Conservation (phyloP, 2,329 filamentous ascomycete species). For the Nectriaceae sp. region DNA sequence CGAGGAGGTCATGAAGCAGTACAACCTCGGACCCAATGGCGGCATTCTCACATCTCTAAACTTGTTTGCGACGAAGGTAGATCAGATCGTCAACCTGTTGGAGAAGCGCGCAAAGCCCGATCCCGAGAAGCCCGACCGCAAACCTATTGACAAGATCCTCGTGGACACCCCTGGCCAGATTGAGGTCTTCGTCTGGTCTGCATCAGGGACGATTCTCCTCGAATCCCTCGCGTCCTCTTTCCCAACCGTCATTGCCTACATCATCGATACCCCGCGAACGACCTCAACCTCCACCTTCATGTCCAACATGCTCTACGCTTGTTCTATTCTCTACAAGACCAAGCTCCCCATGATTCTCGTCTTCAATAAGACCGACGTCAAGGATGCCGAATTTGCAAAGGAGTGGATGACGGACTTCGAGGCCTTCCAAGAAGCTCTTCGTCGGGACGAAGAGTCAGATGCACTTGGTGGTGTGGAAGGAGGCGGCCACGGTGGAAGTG, state of each 20-base stretch:
- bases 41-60: slow-evolving; percentile 95
- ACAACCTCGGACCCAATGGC: slow-evolving; percentile 95
- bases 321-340: slow-evolving; percentile 98
- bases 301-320: slow-evolving; percentile 99
- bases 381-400: slow-evolving; percentile 86
- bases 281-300: slow-evolving; percentile 96
- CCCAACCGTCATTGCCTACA: slow-evolving; percentile 94
- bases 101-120: slow-evolving; percentile 81
- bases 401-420: slow-evolving; percentile 99
- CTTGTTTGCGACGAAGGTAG: slow-evolving; percentile 96
- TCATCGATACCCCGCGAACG: slow-evolving; percentile 95
- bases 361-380: slow-evolving; percentile 98
- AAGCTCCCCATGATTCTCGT: slow-evolving; percentile 98
- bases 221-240: slow-evolving; percentile 92
- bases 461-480: slow-evolving; percentile 74
- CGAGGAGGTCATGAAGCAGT: slow-evolving; percentile 99
- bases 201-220: slow-evolving; percentile 89
- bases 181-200: slow-evolving; percentile 98
- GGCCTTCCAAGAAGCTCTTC: slow-evolving; percentile 84
- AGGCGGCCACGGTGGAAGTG: slow-evolving; percentile 71
- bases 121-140: slow-evolving; percentile 58
- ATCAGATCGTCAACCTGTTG: slow-evolving; percentile 85
- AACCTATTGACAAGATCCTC: slow-evolving; percentile 78
- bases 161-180: slow-evolving; percentile 98
- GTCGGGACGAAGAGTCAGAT: slow-evolving; percentile 76